A percentile compares a stretch with the other conserved stretches of the same genome.
These are phyloP conservation scores for Tolypocladium ophioglossoides DNA, from an alignment of 2,329 filamentous ascomycete genomes.

Conservation along the genomic window DNA sequence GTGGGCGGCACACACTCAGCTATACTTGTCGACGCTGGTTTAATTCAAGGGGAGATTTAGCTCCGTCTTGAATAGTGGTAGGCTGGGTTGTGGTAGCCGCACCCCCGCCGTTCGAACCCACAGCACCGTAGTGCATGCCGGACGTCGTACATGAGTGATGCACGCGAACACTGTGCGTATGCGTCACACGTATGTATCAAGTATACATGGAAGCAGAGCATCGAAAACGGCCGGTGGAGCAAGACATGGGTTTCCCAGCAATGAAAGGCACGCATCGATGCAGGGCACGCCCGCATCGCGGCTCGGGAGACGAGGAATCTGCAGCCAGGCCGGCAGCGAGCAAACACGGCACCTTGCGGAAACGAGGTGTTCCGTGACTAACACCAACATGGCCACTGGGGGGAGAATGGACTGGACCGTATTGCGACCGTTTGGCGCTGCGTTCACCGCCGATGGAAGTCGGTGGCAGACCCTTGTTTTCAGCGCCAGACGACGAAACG, in stretches of 20 bases:
- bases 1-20: constrained; percentile 6
- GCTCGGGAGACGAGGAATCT: not conserved
- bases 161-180: not conserved
- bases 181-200: not conserved
- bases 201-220: not conserved
- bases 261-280: not conserved
- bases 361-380: not conserved
- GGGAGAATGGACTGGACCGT: not conserved
- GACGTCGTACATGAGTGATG: not conserved
- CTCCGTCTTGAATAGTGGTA: constrained; percentile 1
- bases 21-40: constrained; percentile 2
- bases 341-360: not conserved
- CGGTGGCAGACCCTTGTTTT: not conserved
- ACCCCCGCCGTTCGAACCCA: not conserved
- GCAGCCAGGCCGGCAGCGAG: not conserved
- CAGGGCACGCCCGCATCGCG: not conserved
- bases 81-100: not conserved
- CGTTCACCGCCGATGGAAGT: not conserved
- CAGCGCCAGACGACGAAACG: not conserved
- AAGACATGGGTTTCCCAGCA: not conserved
- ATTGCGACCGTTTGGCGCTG: not conserved
- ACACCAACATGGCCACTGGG: not conserved
- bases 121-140: not conserved
- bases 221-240: not conserved
- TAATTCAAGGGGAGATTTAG: constrained; percentile 1